Evolutionary conservation across 768 basidiomycete genomes (phyloP).

Genomic region (Amanita phalloides): DNA sequence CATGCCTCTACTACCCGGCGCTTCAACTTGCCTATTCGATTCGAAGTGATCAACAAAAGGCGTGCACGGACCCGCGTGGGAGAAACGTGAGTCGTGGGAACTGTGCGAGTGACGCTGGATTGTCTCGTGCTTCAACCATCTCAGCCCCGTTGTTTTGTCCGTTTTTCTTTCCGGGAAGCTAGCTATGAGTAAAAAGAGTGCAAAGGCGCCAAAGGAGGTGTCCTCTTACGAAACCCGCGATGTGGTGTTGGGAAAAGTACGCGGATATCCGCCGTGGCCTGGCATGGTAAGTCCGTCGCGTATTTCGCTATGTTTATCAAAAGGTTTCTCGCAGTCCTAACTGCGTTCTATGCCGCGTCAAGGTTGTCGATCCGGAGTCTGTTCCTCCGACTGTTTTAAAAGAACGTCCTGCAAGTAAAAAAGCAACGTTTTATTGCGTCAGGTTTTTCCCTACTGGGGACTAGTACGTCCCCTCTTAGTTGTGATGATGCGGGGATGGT

Average conservation of each 20-base stretch:
- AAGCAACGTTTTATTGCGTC: slow-evolving; percentile 54
- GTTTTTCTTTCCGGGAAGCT: neutral
- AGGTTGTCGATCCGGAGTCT: slow-evolving; percentile 73
- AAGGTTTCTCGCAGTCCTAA: slow-evolving; percentile 5
- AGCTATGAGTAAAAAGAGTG: slow-evolving; percentile 43
- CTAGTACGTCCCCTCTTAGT: slow-evolving; percentile 51
- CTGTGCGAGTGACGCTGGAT: neutral
- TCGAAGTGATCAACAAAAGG: neutral
- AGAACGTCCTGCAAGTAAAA: slow-evolving; percentile 68
- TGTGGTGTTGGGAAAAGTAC: slow-evolving; percentile 85
- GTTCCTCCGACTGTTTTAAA: slow-evolving; percentile 51
- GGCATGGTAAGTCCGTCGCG: slow-evolving; percentile 61
- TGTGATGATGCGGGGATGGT: neutral
- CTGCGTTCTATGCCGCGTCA: slow-evolving; percentile 8
- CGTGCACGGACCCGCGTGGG: slow-evolving; percentile 10
- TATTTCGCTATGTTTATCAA: slow-evolving; percentile 8
- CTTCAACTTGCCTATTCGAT: too few species aligned
- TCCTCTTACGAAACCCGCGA: slow-evolving; percentile 63
- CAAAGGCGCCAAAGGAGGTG: slow-evolving; percentile 30
- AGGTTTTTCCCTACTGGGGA: slow-evolving; percentile 93
- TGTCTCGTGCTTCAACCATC: slow-evolving; percentile 16
- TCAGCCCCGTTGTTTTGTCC: slow-evolving; percentile 6
- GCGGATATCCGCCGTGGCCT: slow-evolving; percentile 94
- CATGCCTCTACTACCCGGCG: too few species aligned
- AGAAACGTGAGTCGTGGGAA: slow-evolving; percentile 5